Evolutionary conservation across 768 basidiomycete genomes (phyloP).

Genomic region (Saitozyma podzolica): DNA sequence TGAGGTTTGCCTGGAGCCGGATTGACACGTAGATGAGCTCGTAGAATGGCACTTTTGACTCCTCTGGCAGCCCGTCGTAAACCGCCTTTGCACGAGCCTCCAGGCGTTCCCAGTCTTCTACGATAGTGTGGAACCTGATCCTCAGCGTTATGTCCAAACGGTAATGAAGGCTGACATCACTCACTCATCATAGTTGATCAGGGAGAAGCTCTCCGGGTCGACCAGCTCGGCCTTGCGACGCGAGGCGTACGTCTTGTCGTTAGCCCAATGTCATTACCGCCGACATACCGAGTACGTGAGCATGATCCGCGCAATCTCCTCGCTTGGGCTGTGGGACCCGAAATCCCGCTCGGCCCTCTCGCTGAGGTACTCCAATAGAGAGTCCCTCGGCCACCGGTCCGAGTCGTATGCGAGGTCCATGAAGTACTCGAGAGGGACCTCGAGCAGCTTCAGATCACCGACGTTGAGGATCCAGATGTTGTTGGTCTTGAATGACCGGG

Average conservation of each 20-base stretch:
- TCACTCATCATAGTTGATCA: constrained; percentile 69
- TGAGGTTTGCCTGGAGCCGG: constrained; percentile 62
- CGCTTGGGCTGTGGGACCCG: constrained; percentile 56
- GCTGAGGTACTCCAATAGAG: constrained; percentile 60
- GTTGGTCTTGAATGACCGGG: constrained; percentile 62
- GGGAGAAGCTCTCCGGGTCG: constrained; percentile 64
- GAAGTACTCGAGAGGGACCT: constrained; percentile 71
- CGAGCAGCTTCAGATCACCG: constrained; percentile 72
- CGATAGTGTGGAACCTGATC: constrained; percentile 62
- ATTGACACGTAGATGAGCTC: constrained; percentile 57
- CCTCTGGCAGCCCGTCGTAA: constrained; percentile 58
- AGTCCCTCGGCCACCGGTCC: constrained; percentile 60
- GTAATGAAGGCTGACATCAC: constrained; percentile 31
- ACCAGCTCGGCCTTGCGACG: constrained; percentile 68
- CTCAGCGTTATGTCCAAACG: background rate
- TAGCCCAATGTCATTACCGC: constrained; percentile 31
- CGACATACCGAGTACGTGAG: constrained; percentile 33
- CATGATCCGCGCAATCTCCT: constrained; percentile 59
- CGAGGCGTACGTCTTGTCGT: constrained; percentile 54
- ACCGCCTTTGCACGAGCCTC: constrained; percentile 59
- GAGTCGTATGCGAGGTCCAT: constrained; percentile 65
- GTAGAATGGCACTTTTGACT: constrained; percentile 65
- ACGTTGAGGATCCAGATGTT: constrained; percentile 73
- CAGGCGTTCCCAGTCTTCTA: constrained; percentile 59
- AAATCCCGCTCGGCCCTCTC: constrained; percentile 69